Percentiles rank a stretch among this genome's conserved stretches.
Evolutionary conservation across 1,139 yeast species (phyloP).

Genomic region (Kodamaea sp.): DNA sequence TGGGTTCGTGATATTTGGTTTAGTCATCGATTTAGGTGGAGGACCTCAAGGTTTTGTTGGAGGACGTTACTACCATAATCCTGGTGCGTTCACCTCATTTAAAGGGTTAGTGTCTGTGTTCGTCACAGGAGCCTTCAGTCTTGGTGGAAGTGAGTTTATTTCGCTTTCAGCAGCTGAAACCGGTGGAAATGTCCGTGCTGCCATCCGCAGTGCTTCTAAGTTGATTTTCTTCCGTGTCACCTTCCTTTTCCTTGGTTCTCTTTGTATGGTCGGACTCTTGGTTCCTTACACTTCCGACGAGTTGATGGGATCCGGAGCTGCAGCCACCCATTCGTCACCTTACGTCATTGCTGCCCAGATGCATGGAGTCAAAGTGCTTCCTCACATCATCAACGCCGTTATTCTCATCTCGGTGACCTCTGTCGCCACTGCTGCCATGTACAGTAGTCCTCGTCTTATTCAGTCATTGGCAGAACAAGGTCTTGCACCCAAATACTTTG

Average conservation of each 20-base stretch:
- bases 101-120: constrained; percentile 44
- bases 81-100: constrained; percentile 34
- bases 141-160: constrained; percentile 35
- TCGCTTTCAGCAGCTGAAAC: constrained; percentile 27
- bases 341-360: constrained; percentile 27
- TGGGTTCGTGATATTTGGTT: constrained; percentile 33
- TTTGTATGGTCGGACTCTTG: constrained; percentile 24
- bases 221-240: constrained; percentile 25
- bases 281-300: constrained; percentile 21
- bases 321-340: constrained; percentile 25
- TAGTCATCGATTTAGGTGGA: constrained; percentile 31
- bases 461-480: constrained; percentile 27
- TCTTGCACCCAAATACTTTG: constrained; percentile 25
- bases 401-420: constrained; percentile 28
- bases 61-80: constrained; percentile 31
- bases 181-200: constrained; percentile 22
- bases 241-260: constrained; percentile 26
- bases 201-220: constrained; percentile 23
- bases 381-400: constrained; percentile 27
- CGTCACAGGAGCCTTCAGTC: constrained; percentile 40
- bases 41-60: constrained; percentile 27
- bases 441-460: constrained; percentile 26
- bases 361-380: constrained; percentile 25
- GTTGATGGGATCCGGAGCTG: constrained; percentile 21
- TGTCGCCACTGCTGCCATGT: constrained; percentile 31